Evolutionary conservation across 345 rosid genomes (phyloP).

Genomic region (Gossypium bickii): DNA sequence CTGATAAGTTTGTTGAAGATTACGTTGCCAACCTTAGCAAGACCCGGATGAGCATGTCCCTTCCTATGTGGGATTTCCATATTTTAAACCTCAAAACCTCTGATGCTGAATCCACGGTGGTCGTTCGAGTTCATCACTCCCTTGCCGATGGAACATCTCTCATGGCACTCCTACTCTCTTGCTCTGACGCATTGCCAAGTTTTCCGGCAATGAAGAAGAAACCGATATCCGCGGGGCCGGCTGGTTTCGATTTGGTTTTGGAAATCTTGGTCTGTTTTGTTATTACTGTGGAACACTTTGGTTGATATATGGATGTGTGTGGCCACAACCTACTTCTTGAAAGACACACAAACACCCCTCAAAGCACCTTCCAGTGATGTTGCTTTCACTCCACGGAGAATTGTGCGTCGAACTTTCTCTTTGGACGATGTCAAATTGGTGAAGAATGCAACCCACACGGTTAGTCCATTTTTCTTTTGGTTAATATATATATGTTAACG

Average conservation of each 20-base stretch:
- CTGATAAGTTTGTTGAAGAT: conserved; percentile 33
- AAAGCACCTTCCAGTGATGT: conserved; percentile 17
- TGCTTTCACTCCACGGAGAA: conserved; percentile 22
- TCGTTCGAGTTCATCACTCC: conserved; percentile 41
- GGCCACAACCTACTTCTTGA: conserved; percentile 22
- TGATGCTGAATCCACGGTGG: conserved; percentile 24
- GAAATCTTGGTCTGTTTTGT: not conserved
- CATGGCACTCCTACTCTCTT: conserved; percentile 34
- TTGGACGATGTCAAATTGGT: conserved; percentile 30
- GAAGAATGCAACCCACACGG: conserved; percentile 20
- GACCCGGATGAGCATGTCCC: conserved; percentile 24
- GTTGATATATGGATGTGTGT: conserved; percentile 25
- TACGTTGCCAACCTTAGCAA: conserved; percentile 22
- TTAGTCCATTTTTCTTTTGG: not conserved
- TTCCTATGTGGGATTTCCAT: conserved; percentile 45
- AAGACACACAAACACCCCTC: conserved; percentile 31
- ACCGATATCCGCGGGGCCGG: not conserved
- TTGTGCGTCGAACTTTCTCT: conserved; percentile 27
- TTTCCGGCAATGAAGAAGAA: not conserved
- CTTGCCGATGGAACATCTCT: conserved; percentile 35
- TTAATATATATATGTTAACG: too few species aligned
- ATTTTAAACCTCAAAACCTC: conserved; percentile 31
- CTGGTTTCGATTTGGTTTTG: not conserved
- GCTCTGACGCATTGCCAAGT: not conserved
- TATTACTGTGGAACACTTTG: conserved; percentile 25